Evolutionary conservation across 345 rosid species (phyloP), one percentile per base, ranked within the genome.

Genomic region (Lepidium didymum): DNA sequence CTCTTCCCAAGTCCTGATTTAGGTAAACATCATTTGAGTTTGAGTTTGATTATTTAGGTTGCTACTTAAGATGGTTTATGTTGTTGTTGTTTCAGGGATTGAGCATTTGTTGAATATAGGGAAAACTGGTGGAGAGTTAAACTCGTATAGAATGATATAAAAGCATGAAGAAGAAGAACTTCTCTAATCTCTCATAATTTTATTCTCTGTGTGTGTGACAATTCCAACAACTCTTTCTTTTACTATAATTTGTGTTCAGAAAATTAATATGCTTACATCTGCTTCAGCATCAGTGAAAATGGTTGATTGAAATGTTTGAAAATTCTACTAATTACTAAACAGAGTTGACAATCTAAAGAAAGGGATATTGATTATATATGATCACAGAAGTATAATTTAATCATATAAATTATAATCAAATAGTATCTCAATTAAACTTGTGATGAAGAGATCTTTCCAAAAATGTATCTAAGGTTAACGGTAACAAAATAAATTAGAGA

Each of bases 51-150:
- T 35, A 8, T 43, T 51, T 3, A 21, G 25, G 11, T 16, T 52
- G 31, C 29, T 54, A 16, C 41, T 54, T 53, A 55, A 55, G 31
- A 7, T 16, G 6, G 13, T 18, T 61, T 8, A 1, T 19, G 7
- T 51, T 18, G 47, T 13, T 11, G 40, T 71, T 69, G n/a, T 38
- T 75, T 71, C 80, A 86, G 91, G 79, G 27, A 61, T 82, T 50
- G 88, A 84, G 33, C 80, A 84, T 44, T 56, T 86, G 78, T 61
- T 84, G 50, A 79, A 75, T 37, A 67, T 75, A 64, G 63, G 73
- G 12, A 81, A 77, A 27, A 40, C 44, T 51, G 62, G 77, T 27
- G 65, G 60, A 67, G 67, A 57, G 14, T 56, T 42, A 47, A 72
- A 46, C 70, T 54, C 75, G 15, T 68, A 61, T 18, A 25, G 49